These are phyloP conservation scores for Penicillium sp. DNA, from an alignment of 2,329 filamentous ascomycete genomes.

Conservation along the genomic window DNA sequence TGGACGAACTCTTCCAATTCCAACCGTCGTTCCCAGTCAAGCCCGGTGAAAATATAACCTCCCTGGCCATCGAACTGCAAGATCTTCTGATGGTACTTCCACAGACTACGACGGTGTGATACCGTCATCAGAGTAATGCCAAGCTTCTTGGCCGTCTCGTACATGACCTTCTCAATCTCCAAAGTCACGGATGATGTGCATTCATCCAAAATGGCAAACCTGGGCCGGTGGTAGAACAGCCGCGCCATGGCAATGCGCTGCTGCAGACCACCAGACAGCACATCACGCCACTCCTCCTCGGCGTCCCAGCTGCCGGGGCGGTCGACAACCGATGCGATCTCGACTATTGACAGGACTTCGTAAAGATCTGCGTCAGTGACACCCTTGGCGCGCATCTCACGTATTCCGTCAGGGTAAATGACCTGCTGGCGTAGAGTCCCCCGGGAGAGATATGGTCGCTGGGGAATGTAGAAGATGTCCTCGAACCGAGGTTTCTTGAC, in stretches of 20 bases:
- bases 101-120: constrained; percentile 82
- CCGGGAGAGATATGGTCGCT: constrained; percentile 87
- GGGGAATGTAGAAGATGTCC: constrained; percentile 97
- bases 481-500: constrained; percentile 88
- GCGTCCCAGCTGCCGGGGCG: constrained; percentile 83
- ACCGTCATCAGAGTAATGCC: constrained; percentile 98
- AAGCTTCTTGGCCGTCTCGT: constrained; percentile 87
- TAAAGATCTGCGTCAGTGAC: constrained; percentile 78
- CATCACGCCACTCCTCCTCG: constrained; percentile 94
- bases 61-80: constrained; percentile 96
- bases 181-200: constrained; percentile 94
- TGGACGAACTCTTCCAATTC: constrained; percentile 72
- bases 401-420: constrained; percentile 86
- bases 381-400: constrained; percentile 80
- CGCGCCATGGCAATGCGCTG: constrained; percentile 96
- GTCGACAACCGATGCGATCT: constrained; percentile 78
- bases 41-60: constrained; percentile 78
- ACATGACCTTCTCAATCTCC: constrained; percentile 93
- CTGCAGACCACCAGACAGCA: constrained; percentile 86
- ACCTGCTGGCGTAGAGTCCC: constrained; percentile 94
- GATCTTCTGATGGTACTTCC: constrained; percentile 94
- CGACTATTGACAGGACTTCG: constrained; percentile 71
- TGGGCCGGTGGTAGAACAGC: constrained; percentile 87
- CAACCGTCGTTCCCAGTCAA: constrained; percentile 84
- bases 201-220: constrained; percentile 94